phyloP scores from a whole-genome alignment of 2,329 filamentous ascomycete species.

The Pseudopyricularia cyperi region DNA sequence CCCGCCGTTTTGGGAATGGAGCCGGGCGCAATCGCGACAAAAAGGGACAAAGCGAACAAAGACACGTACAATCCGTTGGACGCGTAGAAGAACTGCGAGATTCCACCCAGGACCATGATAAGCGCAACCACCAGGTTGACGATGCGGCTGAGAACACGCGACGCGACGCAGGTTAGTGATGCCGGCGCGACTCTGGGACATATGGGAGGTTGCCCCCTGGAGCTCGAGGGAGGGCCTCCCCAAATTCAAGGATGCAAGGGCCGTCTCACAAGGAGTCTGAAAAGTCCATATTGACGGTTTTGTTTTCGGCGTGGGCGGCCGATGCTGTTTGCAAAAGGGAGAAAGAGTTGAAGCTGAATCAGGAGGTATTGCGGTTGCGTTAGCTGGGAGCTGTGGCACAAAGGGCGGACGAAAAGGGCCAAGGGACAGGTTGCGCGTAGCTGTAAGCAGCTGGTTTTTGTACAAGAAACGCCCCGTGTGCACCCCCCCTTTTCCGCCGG shows the following conservation, averaged over 20 bases:
- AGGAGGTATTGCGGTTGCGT: no score
- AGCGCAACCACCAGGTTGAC: constrained; percentile 83
- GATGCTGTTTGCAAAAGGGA: not conserved
- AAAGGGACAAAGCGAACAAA: constrained; percentile 23
- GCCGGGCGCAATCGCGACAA: no score
- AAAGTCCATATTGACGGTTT: constrained; percentile 1
- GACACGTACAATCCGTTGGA: constrained; percentile 41
- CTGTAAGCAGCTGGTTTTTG: no score
- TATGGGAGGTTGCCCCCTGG: no score
- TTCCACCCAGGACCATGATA: constrained; percentile 77
- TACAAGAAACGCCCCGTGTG: no score
- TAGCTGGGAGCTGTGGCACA: no score
- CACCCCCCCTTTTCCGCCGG: no score
- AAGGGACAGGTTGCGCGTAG: no score
- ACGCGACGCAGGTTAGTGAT: not conserved
- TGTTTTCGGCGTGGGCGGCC: not conserved
- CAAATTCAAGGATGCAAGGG: not conserved
- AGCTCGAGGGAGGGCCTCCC: not conserved
- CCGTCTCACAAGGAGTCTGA: constrained; percentile 2
- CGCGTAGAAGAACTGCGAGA: constrained; percentile 54
- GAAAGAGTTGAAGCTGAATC: not conserved
- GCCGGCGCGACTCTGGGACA: no score
- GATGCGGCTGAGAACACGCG: constrained; percentile 53
- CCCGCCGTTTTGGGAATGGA: no score
- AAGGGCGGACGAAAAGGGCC: no score